Evolutionary conservation across 352 stramenopile species (phyloP).

Genomic region (Phytopythium aichiense): DNA sequence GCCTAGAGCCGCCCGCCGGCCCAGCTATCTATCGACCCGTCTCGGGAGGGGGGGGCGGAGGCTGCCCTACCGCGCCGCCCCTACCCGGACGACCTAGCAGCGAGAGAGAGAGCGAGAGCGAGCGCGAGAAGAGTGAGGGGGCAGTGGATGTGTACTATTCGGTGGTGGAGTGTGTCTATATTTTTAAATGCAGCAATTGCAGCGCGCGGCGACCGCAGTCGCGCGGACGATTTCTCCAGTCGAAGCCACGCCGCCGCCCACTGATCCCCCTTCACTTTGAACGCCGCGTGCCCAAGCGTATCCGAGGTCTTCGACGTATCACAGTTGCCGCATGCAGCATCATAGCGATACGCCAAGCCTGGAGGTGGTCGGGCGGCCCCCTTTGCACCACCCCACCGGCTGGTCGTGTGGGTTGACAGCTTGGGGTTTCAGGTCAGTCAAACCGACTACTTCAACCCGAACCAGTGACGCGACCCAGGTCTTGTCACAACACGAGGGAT

Average conservation of each 20-base stretch:
- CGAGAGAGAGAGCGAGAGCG: background rate
- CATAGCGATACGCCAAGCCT: too few relatives aligned
- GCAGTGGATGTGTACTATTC: slow-evolving; percentile 5
- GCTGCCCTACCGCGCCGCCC: too few relatives aligned
- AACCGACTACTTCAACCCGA: background rate
- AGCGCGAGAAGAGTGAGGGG: background rate
- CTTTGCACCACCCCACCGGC: background rate
- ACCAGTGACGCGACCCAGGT: background rate
- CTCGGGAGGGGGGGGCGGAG: too few relatives aligned
- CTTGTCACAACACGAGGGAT: too few relatives aligned
- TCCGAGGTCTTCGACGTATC: too few relatives aligned
- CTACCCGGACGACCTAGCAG: slow-evolving; percentile 1
- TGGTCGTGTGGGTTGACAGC: too few relatives aligned
- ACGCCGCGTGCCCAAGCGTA: too few relatives aligned
- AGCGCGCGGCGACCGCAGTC: background rate
- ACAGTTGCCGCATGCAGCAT: too few relatives aligned
- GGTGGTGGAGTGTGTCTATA: slow-evolving; percentile 1
- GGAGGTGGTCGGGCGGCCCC: too few relatives aligned
- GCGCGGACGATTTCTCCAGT: background rate
- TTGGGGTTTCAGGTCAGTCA: background rate
- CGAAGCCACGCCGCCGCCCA: too few relatives aligned
- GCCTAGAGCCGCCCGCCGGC: background rate
- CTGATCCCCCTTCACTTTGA: too few relatives aligned
- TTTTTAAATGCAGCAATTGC: background rate
- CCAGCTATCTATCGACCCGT: slow-evolving; percentile 1